phyloP scores from a whole-genome alignment of 257 asterid species.

The Solanum etuberosum region DNA sequence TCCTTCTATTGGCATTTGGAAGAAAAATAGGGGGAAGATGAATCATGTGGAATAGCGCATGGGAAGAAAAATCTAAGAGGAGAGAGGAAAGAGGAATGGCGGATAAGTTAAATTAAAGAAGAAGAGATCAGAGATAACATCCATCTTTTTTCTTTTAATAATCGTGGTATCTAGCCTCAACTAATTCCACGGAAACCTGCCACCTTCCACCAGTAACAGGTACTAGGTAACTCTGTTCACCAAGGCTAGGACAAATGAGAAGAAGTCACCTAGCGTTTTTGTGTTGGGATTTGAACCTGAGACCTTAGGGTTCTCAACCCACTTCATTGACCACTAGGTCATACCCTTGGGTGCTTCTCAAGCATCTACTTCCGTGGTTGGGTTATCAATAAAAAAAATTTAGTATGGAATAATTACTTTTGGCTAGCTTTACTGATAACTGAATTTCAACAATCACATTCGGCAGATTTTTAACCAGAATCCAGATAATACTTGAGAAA shows the following conservation, averaged over 20 bases:
- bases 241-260: background rate
- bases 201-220: background rate
- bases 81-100: background rate
- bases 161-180: background rate
- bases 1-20: background rate
- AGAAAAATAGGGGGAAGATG: background rate
- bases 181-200: background rate
- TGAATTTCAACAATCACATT: background rate
- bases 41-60: background rate
- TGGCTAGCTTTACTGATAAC: background rate
- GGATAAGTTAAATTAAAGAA: background rate
- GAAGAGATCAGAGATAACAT: background rate
- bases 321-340: background rate
- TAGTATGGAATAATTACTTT: background rate
- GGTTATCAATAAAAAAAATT: background rate
- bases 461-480: background rate
- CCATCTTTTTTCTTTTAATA: background rate
- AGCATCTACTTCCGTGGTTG: background rate
- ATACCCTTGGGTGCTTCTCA: background rate
- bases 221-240: background rate
- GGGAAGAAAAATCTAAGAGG: background rate
- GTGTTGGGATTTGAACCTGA: background rate
- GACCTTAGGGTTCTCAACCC: background rate
- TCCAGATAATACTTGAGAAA: background rate
- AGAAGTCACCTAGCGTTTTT: background rate